Conservation (phyloP, 208 protist genomes). For the Trypanosoma melophagium region DNA sequence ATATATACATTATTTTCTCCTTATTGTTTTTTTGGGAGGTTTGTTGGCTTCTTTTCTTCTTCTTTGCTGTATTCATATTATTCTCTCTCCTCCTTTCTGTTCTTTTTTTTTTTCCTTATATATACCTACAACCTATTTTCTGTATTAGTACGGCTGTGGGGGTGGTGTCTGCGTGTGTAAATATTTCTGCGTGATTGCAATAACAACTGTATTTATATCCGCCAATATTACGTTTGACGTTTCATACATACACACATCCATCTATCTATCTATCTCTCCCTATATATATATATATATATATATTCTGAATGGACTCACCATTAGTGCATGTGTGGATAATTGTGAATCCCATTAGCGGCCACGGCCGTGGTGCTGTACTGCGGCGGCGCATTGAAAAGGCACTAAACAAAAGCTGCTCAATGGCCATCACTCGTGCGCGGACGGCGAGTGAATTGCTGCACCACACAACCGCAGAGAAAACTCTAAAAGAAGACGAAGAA, state of each 20-base stretch:
- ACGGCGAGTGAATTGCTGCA: constrained; percentile 16
- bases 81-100: constrained; percentile 3
- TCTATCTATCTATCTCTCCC: too few species aligned
- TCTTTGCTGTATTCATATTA: neutral
- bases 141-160: constrained; percentile 12
- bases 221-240: too few species aligned
- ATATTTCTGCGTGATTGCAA: too few species aligned
- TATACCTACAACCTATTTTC: constrained; percentile 16
- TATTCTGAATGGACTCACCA: too few species aligned
- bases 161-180: neutral
- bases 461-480: neutral
- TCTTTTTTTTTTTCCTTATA: constrained; percentile 14
- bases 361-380: constrained; percentile 30
- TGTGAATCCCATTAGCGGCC: constrained; percentile 59
- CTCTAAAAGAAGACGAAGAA: neutral
- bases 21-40: neutral
- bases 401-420: neutral
- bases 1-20: constrained; percentile 12
- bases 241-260: too few species aligned
- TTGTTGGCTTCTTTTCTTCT: constrained; percentile 12
- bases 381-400: constrained; percentile 12
- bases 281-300: too few species aligned
- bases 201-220: too few species aligned
- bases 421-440: neutral
- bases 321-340: constrained; percentile 48